Conservation (phyloP, 345 rosid species). For the Euphorbia lathyris region DNA sequence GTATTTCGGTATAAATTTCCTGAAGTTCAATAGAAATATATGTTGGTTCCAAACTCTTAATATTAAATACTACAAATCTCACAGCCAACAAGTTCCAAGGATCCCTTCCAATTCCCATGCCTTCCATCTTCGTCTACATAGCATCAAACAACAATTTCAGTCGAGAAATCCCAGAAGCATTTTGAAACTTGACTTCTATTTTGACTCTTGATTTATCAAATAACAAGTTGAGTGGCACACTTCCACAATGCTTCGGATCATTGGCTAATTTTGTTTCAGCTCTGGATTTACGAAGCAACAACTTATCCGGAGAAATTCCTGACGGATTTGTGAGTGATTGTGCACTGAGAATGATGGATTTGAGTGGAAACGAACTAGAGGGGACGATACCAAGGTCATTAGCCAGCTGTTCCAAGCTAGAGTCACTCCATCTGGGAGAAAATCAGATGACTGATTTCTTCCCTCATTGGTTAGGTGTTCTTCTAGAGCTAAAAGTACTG, state of each 20-base stretch:
- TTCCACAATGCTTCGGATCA: not conserved
- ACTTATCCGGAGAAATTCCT: conserved; percentile 1
- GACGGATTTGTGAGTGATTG: not conserved
- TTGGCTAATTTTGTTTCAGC: not conserved
- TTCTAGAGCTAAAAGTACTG: conserved; percentile 1
- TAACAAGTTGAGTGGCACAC: not conserved
- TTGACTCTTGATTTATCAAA: not conserved
- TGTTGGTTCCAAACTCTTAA: no score
- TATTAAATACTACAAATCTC: no score
- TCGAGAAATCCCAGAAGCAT: not conserved
- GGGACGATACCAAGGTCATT: conserved; percentile 18
- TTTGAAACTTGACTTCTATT: not conserved
- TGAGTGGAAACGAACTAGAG: conserved; percentile 1
- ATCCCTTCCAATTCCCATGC: conserved; percentile 2
- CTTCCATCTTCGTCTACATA: not conserved
- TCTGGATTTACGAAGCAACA: not conserved
- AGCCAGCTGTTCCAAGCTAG: not conserved
- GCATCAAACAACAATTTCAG: not conserved
- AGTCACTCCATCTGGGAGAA: conserved; percentile 6
- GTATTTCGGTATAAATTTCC: no score
- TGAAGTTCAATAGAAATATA: no score
- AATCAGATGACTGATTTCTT: conserved; percentile 3
- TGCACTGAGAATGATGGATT: not conserved
- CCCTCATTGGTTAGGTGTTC: conserved; percentile 1
- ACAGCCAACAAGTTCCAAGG: conserved; percentile 3